A percentile compares a stretch with the other conserved stretches of the same genome.
These are phyloP conservation scores for Trametes punicea DNA, from an alignment of 768 basidiomycete species.

Conservation along the genomic window DNA sequence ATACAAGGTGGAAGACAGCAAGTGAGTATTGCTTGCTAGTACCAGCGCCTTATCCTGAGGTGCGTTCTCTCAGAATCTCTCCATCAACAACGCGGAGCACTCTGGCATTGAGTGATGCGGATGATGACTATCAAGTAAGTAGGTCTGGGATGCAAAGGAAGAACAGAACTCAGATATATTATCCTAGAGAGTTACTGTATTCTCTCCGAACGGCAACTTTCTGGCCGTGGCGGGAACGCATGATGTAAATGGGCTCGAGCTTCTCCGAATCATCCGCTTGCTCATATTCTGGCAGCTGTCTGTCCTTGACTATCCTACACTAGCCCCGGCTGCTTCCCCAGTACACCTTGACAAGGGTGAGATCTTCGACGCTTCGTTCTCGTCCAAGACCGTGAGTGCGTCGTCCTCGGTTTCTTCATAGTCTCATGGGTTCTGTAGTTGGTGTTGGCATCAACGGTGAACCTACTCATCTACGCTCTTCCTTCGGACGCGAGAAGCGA, in stretches of 20 bases:
- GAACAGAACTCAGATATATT: background rate
- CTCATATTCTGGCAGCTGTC: constrained; percentile 19
- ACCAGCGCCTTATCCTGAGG: background rate
- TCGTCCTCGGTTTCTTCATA: background rate
- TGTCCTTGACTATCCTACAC: constrained; percentile 26
- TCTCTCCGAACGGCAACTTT: constrained; percentile 66
- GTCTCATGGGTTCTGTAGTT: constrained; percentile 41
- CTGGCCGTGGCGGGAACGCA: constrained; percentile 73
- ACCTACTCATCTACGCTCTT: constrained; percentile 59
- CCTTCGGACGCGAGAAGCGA: constrained; percentile 40
- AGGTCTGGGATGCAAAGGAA: background rate
- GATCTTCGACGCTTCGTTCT: constrained; percentile 85
- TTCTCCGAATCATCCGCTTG: background rate
- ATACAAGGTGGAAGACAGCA: constrained; percentile 54
- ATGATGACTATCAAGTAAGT: constrained; percentile 79
- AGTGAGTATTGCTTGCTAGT: constrained; percentile 38
- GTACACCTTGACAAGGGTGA: constrained; percentile 64
- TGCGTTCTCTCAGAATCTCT: constrained; percentile 43
- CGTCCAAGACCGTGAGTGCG: constrained; percentile 51
- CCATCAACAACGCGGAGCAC: constrained; percentile 56
- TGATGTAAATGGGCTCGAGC: constrained; percentile 44
- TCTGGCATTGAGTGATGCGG: constrained; percentile 52
- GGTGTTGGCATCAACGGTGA: constrained; percentile 60
- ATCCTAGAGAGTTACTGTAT: constrained; percentile 77
- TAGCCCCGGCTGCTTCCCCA: constrained; percentile 40